These are phyloP conservation scores for Cruciata laevipes DNA, from an alignment of 257 asterid genomes.

Conservation along the genomic window DNA sequence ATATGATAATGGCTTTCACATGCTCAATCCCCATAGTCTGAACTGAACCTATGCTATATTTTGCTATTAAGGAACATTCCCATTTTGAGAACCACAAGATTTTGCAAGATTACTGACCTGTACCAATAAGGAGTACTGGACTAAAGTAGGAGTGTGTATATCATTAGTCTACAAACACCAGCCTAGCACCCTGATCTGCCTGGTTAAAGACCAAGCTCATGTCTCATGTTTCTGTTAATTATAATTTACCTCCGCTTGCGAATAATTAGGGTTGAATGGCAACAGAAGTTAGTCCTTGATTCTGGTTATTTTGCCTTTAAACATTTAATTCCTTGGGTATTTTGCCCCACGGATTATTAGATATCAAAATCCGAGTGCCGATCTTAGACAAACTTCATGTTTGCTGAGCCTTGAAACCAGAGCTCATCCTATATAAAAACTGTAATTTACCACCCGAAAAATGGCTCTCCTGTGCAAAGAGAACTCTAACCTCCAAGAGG, in stretches of 20 bases:
- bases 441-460: not conserved
- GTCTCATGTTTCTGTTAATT: not conserved
- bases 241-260: not conserved
- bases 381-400: not conserved
- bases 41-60: not conserved
- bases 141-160: not conserved
- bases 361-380: not conserved
- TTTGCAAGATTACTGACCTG: constrained; percentile 93
- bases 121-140: not conserved
- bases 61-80: not conserved
- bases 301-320: not conserved
- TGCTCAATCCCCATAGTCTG: not conserved
- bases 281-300: not conserved
- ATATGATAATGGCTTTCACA: not conserved
- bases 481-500: not conserved
- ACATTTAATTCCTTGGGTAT: not conserved
- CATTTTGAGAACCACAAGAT: constrained; percentile 61
- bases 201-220: not conserved
- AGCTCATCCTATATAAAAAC: not conserved
- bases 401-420: not conserved
- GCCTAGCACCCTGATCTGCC: not conserved
- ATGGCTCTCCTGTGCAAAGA: not conserved
- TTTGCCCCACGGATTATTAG: not conserved
- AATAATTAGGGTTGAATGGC: not conserved
- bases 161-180: not conserved